Conservation (phyloP, 2,329 filamentous ascomycete species). For the Colletotrichum lentis region DNA sequence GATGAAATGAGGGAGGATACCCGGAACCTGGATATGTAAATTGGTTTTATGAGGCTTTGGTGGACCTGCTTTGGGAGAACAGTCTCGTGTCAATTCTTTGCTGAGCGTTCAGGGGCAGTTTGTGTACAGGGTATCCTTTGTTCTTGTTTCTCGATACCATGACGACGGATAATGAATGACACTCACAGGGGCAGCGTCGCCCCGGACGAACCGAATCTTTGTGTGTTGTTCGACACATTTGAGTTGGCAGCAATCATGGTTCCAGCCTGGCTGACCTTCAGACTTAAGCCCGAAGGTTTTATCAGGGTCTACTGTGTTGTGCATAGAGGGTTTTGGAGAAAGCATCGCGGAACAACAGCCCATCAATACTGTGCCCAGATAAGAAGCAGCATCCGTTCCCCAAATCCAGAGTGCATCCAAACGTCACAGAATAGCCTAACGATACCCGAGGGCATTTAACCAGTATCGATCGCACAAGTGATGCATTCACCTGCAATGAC, state of each 20-base stretch:
- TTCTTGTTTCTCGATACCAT: conserved; percentile 34
- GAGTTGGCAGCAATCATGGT: not conserved
- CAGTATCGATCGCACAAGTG: not conserved
- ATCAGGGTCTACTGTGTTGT: not conserved
- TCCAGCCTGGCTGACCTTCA: not conserved
- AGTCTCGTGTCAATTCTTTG: conserved; percentile 16
- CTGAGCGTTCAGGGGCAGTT: conserved; percentile 23
- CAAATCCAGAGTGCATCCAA: too few relatives aligned
- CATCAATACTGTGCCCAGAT: not conserved
- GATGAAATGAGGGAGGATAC: conserved; percentile 66
- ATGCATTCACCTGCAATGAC: not conserved
- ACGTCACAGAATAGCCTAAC: not conserved
- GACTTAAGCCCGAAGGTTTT: not conserved
- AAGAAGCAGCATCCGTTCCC: not conserved
- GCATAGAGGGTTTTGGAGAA: not conserved
- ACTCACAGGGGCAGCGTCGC: conserved; percentile 8
- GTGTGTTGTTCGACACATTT: not conserved
- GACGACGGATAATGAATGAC: conserved; percentile 37
- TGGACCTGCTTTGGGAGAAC: conserved; percentile 24
- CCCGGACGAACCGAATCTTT: conserved; percentile 2
- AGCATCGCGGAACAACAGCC: not conserved
- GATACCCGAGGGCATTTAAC: not conserved
- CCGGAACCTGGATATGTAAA: conserved; percentile 57
- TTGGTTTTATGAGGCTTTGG: conserved; percentile 30
- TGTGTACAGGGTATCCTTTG: conserved; percentile 9